A percentile compares a stretch with the other conserved stretches of the same genome.
Evolutionary conservation across 2,329 filamentous ascomycete species (phyloP).

Genomic region (Xylaria sp.): DNA sequence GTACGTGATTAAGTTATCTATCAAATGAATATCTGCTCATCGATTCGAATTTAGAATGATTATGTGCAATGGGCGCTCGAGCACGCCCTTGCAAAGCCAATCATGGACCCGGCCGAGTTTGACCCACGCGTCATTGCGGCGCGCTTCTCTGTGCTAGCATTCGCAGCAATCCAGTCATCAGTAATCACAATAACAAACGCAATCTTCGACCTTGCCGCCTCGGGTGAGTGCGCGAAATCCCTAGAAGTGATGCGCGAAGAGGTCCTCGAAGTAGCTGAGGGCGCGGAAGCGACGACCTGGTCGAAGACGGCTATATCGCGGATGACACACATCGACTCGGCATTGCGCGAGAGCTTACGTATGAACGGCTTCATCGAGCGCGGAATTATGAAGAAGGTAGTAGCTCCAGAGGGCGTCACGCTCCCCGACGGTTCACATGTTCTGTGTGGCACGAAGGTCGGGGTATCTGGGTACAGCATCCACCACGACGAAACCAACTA

Average conservation of each 20-base stretch:
- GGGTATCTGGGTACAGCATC: constrained; percentile 43
- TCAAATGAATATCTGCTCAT: not conserved
- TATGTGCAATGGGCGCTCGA: constrained; percentile 49
- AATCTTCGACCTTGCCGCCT: constrained; percentile 46
- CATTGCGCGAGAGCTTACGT: constrained; percentile 50
- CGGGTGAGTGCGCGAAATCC: constrained; percentile 28
- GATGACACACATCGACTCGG: constrained; percentile 49
- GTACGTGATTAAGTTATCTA: constrained; percentile 24
- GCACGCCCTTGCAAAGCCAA: constrained; percentile 41
- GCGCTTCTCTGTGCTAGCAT: constrained; percentile 43
- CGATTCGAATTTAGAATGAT: constrained; percentile 38
- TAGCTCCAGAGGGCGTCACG: constrained; percentile 42
- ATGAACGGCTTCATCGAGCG: constrained; percentile 47
- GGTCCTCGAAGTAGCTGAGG: constrained; percentile 36
- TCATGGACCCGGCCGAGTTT: constrained; percentile 37
- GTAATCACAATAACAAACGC: constrained; percentile 47
- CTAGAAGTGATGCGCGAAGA: constrained; percentile 45
- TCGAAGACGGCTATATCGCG: constrained; percentile 45
- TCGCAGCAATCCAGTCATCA: constrained; percentile 48
- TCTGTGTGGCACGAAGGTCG: constrained; percentile 44
- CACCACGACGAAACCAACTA: constrained; percentile 43
- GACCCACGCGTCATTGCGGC: constrained; percentile 42
- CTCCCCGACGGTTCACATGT: constrained; percentile 44
- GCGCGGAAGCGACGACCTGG: constrained; percentile 30
- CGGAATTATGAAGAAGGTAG: constrained; percentile 45